Conservation (phyloP, 768 basidiomycete genomes). For the Boletus sp. region DNA sequence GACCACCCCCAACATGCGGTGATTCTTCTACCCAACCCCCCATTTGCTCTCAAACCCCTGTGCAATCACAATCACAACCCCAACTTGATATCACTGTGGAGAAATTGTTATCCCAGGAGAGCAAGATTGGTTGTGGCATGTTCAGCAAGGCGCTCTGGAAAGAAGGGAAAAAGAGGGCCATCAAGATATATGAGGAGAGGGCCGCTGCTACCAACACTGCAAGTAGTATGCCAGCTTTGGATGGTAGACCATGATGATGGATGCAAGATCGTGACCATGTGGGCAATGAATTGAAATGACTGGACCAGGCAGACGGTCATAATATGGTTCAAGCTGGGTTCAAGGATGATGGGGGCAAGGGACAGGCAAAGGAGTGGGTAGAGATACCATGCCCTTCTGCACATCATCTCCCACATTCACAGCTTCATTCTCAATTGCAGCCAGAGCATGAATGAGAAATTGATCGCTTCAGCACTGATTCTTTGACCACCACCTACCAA, state of each 20-base stretch:
- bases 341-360: constrained; percentile 35
- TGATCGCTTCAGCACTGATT: constrained; percentile 35
- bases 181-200: constrained; percentile 36
- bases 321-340: constrained; percentile 28
- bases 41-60: neutral
- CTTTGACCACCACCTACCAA: no score
- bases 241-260: constrained; percentile 48
- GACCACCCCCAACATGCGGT: constrained; percentile 4
- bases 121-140: constrained; percentile 78
- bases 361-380: neutral
- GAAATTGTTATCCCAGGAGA: constrained; percentile 77
- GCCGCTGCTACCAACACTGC: constrained; percentile 27
- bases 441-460: constrained; percentile 13
- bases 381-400: constrained; percentile 7
- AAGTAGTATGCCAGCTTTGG: constrained; percentile 19
- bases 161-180: constrained; percentile 27
- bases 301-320: constrained; percentile 14
- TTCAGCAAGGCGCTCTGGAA: constrained; percentile 85
- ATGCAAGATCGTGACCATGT: no score
- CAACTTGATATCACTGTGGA: constrained; percentile 68
- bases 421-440: no score
- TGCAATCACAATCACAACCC: constrained; percentile 7
- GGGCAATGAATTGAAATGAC: constrained; percentile 15
- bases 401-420: neutral
- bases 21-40: neutral